These are phyloP conservation scores for Artemisia tridentata DNA, from an alignment of 129 eudicot genomes.

Conservation along the genomic window DNA sequence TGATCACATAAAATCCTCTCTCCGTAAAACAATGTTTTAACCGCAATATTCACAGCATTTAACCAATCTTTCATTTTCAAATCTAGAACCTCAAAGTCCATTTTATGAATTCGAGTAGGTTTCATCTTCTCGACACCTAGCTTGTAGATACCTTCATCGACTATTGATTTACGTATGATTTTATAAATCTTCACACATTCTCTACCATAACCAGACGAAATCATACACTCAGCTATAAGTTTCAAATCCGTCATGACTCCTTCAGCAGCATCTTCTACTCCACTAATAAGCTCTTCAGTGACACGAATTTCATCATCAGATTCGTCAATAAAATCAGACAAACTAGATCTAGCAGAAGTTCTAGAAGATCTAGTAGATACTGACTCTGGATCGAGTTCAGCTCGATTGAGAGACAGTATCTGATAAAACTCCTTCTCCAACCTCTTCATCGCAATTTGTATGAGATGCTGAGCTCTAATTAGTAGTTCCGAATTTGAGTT, in stretches of 20 bases:
- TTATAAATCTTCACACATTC: constrained; percentile 62
- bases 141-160: constrained; percentile 62
- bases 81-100: constrained; percentile 57
- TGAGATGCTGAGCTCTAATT: constrained; percentile 53
- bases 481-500: constrained; percentile 45
- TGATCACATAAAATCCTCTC: constrained; percentile 72
- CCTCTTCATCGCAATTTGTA: constrained; percentile 68
- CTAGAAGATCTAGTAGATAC: constrained; percentile 57
- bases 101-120: constrained; percentile 45
- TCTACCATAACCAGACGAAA: constrained; percentile 60
- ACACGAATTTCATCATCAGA: constrained; percentile 34
- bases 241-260: constrained; percentile 57
- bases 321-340: constrained; percentile 42
- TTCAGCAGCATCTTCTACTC: constrained; percentile 44
- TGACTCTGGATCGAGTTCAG: constrained; percentile 53
- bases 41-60: constrained; percentile 32
- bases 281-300: constrained; percentile 35
- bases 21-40: constrained; percentile 52
- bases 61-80: constrained; percentile 53
- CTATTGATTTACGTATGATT: constrained; percentile 64
- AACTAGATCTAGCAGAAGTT: constrained; percentile 41
- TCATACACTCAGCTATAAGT: constrained; percentile 78
- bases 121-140: constrained; percentile 53
- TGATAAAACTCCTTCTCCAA: constrained; percentile 70
- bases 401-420: constrained; percentile 55